Conservation (phyloP, 192 early-diverging fungal species). For the Bifiguratus adelaidae region DNA sequence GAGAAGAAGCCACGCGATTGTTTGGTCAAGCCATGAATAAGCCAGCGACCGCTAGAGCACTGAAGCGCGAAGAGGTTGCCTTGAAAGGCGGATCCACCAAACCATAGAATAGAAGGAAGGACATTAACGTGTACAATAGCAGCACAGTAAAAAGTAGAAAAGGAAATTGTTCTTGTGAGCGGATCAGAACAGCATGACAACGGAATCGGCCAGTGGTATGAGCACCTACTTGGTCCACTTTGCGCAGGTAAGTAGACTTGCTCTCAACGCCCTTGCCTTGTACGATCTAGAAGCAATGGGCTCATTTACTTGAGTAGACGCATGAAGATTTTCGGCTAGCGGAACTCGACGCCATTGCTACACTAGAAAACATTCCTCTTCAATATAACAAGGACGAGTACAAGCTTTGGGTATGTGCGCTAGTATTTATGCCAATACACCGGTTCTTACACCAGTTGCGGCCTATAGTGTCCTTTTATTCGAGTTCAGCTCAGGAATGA, state of each 20-base stretch:
- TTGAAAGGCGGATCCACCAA: too few species aligned
- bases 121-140: too few species aligned
- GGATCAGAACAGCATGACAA: too few species aligned
- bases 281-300: not conserved
- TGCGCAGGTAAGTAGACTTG: slow-evolving; percentile 40
- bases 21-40: not conserved
- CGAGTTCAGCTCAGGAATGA: slow-evolving; percentile 58
- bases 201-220: too few species aligned
- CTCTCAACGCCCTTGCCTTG: not conserved
- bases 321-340: slow-evolving; percentile 65
- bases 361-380: slow-evolving; percentile 59
- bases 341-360: slow-evolving; percentile 80
- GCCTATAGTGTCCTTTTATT: slow-evolving; percentile 66
- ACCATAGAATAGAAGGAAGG: too few species aligned
- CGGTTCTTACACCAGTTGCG: not conserved
- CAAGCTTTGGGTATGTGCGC: slow-evolving; percentile 38
- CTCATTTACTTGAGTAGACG: slow-evolving; percentile 6
- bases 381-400: slow-evolving; percentile 50
- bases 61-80: not conserved
- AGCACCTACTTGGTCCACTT: slow-evolving; percentile 56
- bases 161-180: too few species aligned
- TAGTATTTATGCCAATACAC: not conserved
- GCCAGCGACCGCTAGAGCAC: not conserved
- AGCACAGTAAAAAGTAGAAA: too few species aligned
- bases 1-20: slow-evolving; percentile 28